phyloP scores from a whole-genome alignment of 1,284 basidiomycete genomes.

The Caloboletus inedulis region DNA sequence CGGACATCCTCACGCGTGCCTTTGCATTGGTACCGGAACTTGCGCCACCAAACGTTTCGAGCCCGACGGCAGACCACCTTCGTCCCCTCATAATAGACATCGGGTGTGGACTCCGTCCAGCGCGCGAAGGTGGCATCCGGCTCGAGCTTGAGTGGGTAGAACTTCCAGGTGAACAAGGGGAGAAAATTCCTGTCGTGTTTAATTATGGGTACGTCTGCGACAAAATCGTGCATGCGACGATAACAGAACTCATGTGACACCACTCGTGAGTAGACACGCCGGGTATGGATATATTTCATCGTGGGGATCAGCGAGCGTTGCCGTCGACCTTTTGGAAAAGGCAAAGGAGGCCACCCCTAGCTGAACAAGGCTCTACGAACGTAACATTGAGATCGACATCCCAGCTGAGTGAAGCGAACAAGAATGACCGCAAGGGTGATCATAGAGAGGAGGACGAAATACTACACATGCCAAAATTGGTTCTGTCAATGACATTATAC shows the following conservation, averaged over 20 bases:
- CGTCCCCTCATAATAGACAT: conserved; percentile 55
- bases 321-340: conserved; percentile 48
- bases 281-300: conserved; percentile 66
- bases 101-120: conserved; percentile 68
- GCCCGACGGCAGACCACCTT: conserved; percentile 57
- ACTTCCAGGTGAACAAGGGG: conserved; percentile 27
- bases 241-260: background rate
- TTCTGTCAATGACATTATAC: background rate
- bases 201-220: conserved; percentile 52
- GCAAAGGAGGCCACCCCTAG: background rate
- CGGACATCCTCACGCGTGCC: conserved; percentile 55
- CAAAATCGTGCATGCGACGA: background rate
- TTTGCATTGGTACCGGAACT: conserved; percentile 62
- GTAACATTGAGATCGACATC: background rate
- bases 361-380: background rate
- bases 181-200: conserved; percentile 37
- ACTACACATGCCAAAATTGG: background rate
- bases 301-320: conserved; percentile 63
- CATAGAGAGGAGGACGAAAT: too few species aligned
- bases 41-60: conserved; percentile 51
- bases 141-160: conserved; percentile 55
- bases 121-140: conserved; percentile 58
- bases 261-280: conserved; percentile 35
- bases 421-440: background rate
- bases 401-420: background rate